phyloP scores from a whole-genome alignment of 176 grass and related monocot genomes.

The Aegilops sharonensis region DNA sequence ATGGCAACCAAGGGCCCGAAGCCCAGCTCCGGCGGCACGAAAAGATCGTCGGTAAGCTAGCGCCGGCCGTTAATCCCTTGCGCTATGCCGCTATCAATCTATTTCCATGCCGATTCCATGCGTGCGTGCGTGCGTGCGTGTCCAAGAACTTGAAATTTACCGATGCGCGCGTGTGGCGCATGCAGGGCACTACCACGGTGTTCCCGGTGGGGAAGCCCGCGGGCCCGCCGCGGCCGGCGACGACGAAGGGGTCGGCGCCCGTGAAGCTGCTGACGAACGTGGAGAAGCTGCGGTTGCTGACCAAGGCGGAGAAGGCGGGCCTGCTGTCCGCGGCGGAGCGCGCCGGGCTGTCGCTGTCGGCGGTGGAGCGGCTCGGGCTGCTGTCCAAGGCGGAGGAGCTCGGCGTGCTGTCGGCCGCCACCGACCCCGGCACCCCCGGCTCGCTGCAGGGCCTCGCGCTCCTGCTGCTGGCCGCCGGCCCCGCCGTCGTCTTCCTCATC shows the following conservation, averaged over 20 bases:
- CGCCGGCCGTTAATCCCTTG: background rate
- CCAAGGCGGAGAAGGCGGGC: slow-evolving; percentile 90
- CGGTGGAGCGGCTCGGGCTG: slow-evolving; percentile 76
- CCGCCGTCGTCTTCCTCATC: slow-evolving; percentile 66
- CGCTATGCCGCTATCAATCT: background rate
- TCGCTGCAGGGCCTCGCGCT: slow-evolving; percentile 57
- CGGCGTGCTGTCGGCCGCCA: slow-evolving; percentile 77
- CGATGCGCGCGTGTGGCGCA: too few relatives aligned
- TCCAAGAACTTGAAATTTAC: background rate
- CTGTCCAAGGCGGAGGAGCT: slow-evolving; percentile 94
- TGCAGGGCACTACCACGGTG: slow-evolving; percentile 72
- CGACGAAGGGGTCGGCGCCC: slow-evolving; percentile 28
- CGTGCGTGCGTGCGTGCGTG: background rate
- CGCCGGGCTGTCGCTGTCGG: slow-evolving; percentile 77
- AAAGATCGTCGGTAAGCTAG: slow-evolving; percentile 37
- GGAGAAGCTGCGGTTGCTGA: slow-evolving; percentile 86
- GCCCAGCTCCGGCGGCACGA: slow-evolving; percentile 35
- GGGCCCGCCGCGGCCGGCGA: slow-evolving; percentile 42
- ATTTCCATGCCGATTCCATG: background rate
- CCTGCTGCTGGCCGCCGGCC: slow-evolving; percentile 59
- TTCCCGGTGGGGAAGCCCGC: slow-evolving; percentile 73
- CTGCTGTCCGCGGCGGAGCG: slow-evolving; percentile 84
- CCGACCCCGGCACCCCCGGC: slow-evolving; percentile 67
- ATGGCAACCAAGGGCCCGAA: slow-evolving; percentile 39
- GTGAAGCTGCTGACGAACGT: slow-evolving; percentile 95